phyloP scores from a whole-genome alignment of 768 basidiomycete genomes.

The Amanita polypyramis region DNA sequence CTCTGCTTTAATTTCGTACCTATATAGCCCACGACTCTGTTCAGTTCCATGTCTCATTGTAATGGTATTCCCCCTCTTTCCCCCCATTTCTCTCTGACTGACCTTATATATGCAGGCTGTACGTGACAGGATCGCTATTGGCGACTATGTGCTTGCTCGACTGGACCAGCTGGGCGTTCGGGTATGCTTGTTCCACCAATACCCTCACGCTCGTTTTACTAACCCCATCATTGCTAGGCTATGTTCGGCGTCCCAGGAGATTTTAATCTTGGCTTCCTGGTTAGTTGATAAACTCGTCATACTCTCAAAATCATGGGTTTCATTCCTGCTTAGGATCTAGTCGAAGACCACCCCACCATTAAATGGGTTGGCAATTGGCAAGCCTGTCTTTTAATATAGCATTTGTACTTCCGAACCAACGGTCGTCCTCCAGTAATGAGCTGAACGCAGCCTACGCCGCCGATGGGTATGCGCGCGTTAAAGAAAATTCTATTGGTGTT shows the following conservation, averaged over 20 bases:
- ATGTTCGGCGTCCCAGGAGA: slow-evolving; percentile 87
- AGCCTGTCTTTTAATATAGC: slow-evolving; percentile 3
- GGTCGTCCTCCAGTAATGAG: slow-evolving; percentile 47
- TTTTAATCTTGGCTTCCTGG: slow-evolving; percentile 66
- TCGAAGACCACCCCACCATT: slow-evolving; percentile 71
- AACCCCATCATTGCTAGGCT: slow-evolving; percentile 32
- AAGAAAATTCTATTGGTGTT: slow-evolving; percentile 60
- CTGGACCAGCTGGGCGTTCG: slow-evolving; percentile 56
- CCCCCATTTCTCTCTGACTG: neutral
- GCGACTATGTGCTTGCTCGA: slow-evolving; percentile 51
- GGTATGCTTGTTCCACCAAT: slow-evolving; percentile 22
- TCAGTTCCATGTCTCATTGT: no score
- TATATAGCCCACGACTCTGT: no score
- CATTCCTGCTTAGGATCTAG: slow-evolving; percentile 47
- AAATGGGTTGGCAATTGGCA: slow-evolving; percentile 87
- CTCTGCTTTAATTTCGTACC: no score
- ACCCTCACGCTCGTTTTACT: neutral
- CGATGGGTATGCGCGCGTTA: slow-evolving; percentile 88
- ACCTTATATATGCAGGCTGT: slow-evolving; percentile 11
- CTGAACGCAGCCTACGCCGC: slow-evolving; percentile 86
- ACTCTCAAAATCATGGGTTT: neutral
- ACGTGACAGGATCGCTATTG: slow-evolving; percentile 38
- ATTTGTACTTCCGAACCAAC: neutral
- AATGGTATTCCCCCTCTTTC: neutral
- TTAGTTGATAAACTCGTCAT: slow-evolving; percentile 17